Evolutionary conservation across 805 yeast genomes (phyloP).

Genomic region (Wickerhamiella galacta): DNA sequence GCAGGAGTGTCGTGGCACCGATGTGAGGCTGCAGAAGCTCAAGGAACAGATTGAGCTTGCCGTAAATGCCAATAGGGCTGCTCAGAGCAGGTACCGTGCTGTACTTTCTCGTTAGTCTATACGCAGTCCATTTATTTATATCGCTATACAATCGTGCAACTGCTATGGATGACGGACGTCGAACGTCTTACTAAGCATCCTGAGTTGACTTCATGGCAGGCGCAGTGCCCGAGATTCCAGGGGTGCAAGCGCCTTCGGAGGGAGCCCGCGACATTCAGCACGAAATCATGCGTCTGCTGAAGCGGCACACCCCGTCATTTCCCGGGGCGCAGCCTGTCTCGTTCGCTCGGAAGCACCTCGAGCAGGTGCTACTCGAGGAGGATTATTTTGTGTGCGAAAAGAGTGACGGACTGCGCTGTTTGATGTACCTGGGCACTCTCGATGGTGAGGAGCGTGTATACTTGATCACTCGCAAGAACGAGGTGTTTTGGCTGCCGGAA

Average conservation of each 20-base stretch:
- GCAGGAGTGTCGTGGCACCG: too few species aligned
- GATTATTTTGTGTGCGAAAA: slow-evolving; percentile 95
- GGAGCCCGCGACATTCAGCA: slow-evolving; percentile 50
- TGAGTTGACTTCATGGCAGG: slow-evolving; percentile 8
- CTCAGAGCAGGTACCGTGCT: too few species aligned
- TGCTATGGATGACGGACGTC: too few species aligned
- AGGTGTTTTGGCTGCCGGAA: slow-evolving; percentile 57
- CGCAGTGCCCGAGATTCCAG: slow-evolving; percentile 78
- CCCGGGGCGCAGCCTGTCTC: slow-evolving; percentile 93
- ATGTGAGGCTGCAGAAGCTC: too few species aligned
- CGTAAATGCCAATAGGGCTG: too few species aligned
- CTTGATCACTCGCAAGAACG: slow-evolving; percentile 75
- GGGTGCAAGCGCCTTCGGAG: slow-evolving; percentile 55
- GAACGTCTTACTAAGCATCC: background rate
- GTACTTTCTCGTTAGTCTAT: too few species aligned
- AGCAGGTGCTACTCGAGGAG: slow-evolving; percentile 39
- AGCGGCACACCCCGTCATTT: slow-evolving; percentile 39
- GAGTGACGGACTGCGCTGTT: slow-evolving; percentile 79
- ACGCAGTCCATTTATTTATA: too few species aligned
- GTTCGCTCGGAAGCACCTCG: slow-evolving; percentile 58
- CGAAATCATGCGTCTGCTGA: slow-evolving; percentile 47
- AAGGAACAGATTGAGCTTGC: too few species aligned
- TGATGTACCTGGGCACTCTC: slow-evolving; percentile 32
- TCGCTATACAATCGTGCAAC: too few species aligned
- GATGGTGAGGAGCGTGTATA: slow-evolving; percentile 75